Evolutionary conservation across 495 filamentous ascomycete species (phyloP), one percentile per base, ranked within the genome.

Genomic region (Trichoderma parareesei): DNA sequence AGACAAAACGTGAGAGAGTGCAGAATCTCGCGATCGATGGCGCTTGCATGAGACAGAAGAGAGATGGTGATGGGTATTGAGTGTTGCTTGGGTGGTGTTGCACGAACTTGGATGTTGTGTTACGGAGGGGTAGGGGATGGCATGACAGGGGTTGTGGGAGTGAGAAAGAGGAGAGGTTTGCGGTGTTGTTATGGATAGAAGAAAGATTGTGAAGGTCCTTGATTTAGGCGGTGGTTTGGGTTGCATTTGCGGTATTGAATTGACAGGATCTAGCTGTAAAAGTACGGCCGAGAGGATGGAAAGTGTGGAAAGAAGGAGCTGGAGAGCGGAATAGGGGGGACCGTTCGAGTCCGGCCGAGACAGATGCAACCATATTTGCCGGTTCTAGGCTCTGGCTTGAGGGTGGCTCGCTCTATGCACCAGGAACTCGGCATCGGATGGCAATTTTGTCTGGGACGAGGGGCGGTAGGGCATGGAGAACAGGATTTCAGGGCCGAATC

Each of bases 11-110:
- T 27, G 40, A 41, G 53, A 37, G 27, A 57, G 53, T 57, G 53
- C 53, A 20, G 53, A 27, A 57, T 57, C 46, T 49, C 46, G 46
- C 43, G 43, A 46, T n/a, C 16, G 43, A 46, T n/a, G n/a, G 48
- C n/a, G 5, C 7, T 33, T 35, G 33, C 53, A 57, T 37, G 53
- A 49, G 53, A 57, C 53, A 41, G 27, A 27, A 27, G 27, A 27
- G 27, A 57, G 53, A 57, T 57, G 27, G 10, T 38, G 27, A 4
- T n/a, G 46, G 33, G 53, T 9, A 2, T 57, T 35, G 10, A 10
- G 27, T 37, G 27, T 27, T 27, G 27, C 27, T 35, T 37, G 53
- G 10, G 20, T 57, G 27, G 14, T 33, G 53, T 57, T 37, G 53
- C 33, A 37, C 53, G 33, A 13, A 13, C n/a, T n/a, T 8, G 14